Evolutionary conservation across 2,329 filamentous ascomycete genomes (phyloP), one percentile per base, ranked within the genome.

Genomic region (Verticillium nonalfalfae): DNA sequence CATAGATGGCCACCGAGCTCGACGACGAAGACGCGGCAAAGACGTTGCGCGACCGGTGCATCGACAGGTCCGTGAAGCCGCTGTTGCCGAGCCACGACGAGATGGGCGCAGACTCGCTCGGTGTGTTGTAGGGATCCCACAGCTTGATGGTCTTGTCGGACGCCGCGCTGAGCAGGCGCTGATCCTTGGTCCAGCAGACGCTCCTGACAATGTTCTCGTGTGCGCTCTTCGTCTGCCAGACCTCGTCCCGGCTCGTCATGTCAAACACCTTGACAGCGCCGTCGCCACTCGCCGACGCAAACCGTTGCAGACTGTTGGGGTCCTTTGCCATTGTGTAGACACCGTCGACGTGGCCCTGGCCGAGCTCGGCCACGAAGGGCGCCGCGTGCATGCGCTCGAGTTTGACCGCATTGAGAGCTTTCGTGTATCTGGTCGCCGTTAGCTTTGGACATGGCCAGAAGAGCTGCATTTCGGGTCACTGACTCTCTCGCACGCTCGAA

Each of bases 181-280:
- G 85, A 68, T 96, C 91, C 55, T 86, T 84, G 3, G 93, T 97
- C 90, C 94, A 99, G 68, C 88, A 90, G 72, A 97, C 82, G 14
- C 90, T 90, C 79, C 96, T 97, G 68, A 98, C 91, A 55, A 97
- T 89, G 68, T 96, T 96, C 68, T 97, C 91, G 73, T 99, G 96
- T 31, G 93, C 94, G 65, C 90, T 86, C 62, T 61, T 65, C 3
- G 85, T 84, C 68, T 90, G 83, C 88, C 90, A 94, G 57, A 89
- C 82, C 72, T 95, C 89, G 34, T 90, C 86, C 61, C 85, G 81
- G 64, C 81, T 88, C 10, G 87, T 83, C 68, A 95, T 74, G 58
- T 66, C 64, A 40, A 64, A 66, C 2, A 62, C 61, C 76, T 99
- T 99, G 62, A 99, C 85, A 10, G 97, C 87, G 66, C 95, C 94